Conservation (phyloP, 2,329 filamentous ascomycete species). For the Fusarium sp. region DNA sequence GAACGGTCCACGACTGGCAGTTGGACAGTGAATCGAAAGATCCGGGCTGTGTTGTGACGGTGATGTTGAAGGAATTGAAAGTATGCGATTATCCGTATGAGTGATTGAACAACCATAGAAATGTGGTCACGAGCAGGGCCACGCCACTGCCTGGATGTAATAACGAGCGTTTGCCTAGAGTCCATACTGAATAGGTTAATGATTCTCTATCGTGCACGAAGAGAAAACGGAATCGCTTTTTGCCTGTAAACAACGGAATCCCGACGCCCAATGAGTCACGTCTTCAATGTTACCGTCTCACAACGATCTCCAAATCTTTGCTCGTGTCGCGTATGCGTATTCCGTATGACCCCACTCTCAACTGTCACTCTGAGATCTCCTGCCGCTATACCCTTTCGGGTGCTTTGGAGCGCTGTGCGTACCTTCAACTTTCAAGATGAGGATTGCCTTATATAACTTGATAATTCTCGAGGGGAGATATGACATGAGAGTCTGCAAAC, state of each 20-base stretch:
- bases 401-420: slow-evolving; percentile 30
- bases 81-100: too few relatives aligned
- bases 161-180: not conserved
- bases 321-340: slow-evolving; percentile 16
- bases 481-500: not conserved
- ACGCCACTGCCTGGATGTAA: not conserved
- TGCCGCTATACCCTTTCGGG: slow-evolving; percentile 6
- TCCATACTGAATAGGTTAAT: not conserved
- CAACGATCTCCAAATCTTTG: not conserved
- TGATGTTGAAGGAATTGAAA: too few relatives aligned
- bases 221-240: too few relatives aligned
- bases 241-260: not conserved
- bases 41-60: too few relatives aligned
- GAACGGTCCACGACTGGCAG: not conserved
- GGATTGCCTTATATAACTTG: not conserved
- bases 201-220: not conserved
- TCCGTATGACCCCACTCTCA: slow-evolving; percentile 21
- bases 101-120: too few relatives aligned
- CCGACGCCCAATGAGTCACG: not conserved
- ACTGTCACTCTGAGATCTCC: not conserved
- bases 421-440: not conserved
- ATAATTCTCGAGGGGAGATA: not conserved
- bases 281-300: not conserved
- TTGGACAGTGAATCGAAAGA: too few relatives aligned
- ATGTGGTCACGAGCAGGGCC: too few relatives aligned